Percentiles rank a stretch among this genome's conserved stretches.
Conservation (phyloP, 2,329 filamentous ascomycete genomes). For the Grosmannia serpens region DNA sequence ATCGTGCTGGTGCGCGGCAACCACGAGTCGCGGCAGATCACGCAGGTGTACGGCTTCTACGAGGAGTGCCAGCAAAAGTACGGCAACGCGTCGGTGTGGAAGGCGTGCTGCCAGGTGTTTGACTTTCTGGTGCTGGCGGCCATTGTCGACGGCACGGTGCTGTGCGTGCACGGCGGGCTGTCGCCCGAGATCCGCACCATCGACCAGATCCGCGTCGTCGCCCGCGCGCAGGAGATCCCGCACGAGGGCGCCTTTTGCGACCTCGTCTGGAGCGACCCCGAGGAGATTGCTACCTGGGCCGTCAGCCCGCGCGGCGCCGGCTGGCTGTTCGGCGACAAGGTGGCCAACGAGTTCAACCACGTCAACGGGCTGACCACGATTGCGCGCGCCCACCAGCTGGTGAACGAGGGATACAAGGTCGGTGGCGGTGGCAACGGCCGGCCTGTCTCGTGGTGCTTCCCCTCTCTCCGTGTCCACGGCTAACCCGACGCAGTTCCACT, state of each 20-base stretch:
- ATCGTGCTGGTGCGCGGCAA: constrained; percentile 96
- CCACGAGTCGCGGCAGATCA: constrained; percentile 95
- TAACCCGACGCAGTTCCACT: constrained; percentile 57
- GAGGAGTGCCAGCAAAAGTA: constrained; percentile 98
- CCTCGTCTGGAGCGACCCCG: constrained; percentile 94
- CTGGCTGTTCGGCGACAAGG: constrained; percentile 94
- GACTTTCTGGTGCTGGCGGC: constrained; percentile 94
- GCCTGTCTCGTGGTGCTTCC: too few relatives aligned
- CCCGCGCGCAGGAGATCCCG: constrained; percentile 92
- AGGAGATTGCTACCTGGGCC: constrained; percentile 94
- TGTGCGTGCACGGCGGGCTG: constrained; percentile 90
- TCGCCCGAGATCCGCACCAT: constrained; percentile 91
- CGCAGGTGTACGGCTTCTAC: constrained; percentile 97
- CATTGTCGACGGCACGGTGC: constrained; percentile 96
- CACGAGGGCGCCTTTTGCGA: constrained; percentile 98
- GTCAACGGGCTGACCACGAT: constrained; percentile 96
- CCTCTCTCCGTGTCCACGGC: constrained; percentile 12
- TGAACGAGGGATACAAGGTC: constrained; percentile 97
- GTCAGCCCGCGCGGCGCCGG: constrained; percentile 91
- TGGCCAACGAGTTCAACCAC: constrained; percentile 94
- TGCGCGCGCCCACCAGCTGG: constrained; percentile 91
- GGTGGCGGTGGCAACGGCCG: too few relatives aligned
- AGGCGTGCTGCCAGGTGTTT: constrained; percentile 98
- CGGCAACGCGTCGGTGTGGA: constrained; percentile 98
- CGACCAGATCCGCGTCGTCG: constrained; percentile 97